Base-by-base conservation (phyloP, 306 rosid genomes). In the Quillaja saponaria region DNA sequence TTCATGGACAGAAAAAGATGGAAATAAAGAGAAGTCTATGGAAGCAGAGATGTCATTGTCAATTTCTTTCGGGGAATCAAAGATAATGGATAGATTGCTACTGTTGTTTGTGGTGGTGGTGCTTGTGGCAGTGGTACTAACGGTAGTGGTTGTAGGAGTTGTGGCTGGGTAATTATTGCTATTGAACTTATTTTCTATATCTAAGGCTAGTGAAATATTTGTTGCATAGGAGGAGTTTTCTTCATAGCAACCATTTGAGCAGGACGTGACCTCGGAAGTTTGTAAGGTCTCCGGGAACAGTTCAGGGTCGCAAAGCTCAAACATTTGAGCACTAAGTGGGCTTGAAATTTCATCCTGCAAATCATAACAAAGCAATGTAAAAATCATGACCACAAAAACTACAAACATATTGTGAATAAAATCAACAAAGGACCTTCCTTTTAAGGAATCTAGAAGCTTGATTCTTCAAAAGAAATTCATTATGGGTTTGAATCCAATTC, bases 11-110 rank as follows among this genome's bases (percentile, higher is more conserved):
- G 76, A 21, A 42, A 89, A 92, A 18, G 87, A 68, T 54, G 76
- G 78, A 16, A 94, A 80, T 10, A 90, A 71, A 15, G 99, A 82
- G 66, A 92, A 92, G 64, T 92, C 87, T 33, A 89, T 83, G 56
- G 95, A 92, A 63, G 94, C 96, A 13, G 99, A 92, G 37, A 89
- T 86, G 75, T 89, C 94, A 76, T 82, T 88, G 68, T 92, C 95
- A 16, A 86, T 68, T 7, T 91, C 98, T 55, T 92, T 91, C 57
- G 74, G 94, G 12, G 96, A 66, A 61, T 86, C 90, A 69, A 92
- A 92, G 74, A 86, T 66, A 21, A 74, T 67, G 10, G 95, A 68
- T 46, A 86, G 68, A 55, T 77, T 81, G 54, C 76, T 74, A 34
- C 58, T 53, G 56, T 72, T 67, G 59, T 58, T 67, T 10, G 64